A percentile compares a stretch with the other conserved stretches of the same genome.
Evolutionary conservation across 2,329 filamentous ascomycete genomes (phyloP).

Genomic region (Fusarium devonianum): DNA sequence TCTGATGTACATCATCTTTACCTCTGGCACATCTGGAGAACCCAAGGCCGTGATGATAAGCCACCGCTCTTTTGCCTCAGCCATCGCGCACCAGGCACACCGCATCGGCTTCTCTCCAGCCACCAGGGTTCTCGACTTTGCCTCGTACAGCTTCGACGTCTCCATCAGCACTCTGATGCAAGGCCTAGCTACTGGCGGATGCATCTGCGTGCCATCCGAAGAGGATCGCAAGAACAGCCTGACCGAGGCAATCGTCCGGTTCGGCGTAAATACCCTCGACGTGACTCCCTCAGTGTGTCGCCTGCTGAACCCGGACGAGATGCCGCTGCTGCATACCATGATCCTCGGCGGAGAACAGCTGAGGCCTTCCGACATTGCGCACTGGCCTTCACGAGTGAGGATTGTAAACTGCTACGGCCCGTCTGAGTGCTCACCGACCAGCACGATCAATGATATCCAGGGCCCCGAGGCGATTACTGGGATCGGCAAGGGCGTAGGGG

Average conservation of each 20-base stretch:
- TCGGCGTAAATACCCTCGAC: slow-evolving; percentile 15
- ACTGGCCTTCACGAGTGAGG: neutral
- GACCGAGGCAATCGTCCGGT: neutral
- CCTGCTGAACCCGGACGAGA: slow-evolving; percentile 4
- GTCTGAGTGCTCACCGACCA: neutral
- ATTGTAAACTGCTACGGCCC: slow-evolving; percentile 1
- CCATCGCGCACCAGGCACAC: slow-evolving; percentile 2
- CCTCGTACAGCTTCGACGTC: slow-evolving; percentile 36
- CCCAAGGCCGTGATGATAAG: slow-evolving; percentile 22
- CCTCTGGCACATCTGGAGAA: slow-evolving; percentile 24
- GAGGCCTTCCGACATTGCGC: slow-evolving; percentile 1
- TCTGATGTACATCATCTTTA: slow-evolving; percentile 19
- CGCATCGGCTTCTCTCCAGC: neutral
- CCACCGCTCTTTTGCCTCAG: slow-evolving; percentile 14
- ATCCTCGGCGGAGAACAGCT: slow-evolving; percentile 8
- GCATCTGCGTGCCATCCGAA: slow-evolving; percentile 50
- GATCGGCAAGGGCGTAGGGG: neutral
- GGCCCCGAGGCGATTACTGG: neutral
- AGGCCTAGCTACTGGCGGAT: slow-evolving; percentile 48
- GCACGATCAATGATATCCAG: slow-evolving; percentile 3
- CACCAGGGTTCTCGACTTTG: slow-evolving; percentile 26
- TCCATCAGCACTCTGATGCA: slow-evolving; percentile 45
- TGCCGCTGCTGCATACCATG: slow-evolving; percentile 1
- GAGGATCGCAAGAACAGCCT: slow-evolving; percentile 40
- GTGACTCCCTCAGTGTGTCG: slow-evolving; percentile 8